Conservation (phyloP, 2,329 filamentous ascomycete genomes). For the Ascochyta clinopodiicola region DNA sequence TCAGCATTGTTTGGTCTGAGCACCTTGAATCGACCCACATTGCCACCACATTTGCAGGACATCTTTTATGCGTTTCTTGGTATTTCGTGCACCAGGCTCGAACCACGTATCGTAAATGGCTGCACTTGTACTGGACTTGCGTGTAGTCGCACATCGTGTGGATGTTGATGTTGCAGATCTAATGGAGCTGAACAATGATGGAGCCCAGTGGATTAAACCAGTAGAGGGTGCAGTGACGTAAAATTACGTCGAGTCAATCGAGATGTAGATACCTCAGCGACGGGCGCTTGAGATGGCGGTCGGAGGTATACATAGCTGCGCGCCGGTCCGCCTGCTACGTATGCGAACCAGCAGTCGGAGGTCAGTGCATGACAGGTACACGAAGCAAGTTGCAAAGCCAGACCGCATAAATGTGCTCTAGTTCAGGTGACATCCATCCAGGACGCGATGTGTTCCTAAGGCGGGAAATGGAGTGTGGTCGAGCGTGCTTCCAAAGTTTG, state of each 20-base stretch:
- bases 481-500: slow-evolving; percentile 31
- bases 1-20: slow-evolving; percentile 16
- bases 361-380: slow-evolving; percentile 35
- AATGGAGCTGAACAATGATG: background rate
- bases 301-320: slow-evolving; percentile 25
- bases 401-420: slow-evolving; percentile 22
- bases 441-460: slow-evolving; percentile 27
- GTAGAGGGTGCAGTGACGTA: slow-evolving; percentile 2
- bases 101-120: slow-evolving; percentile 62
- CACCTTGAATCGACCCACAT: slow-evolving; percentile 44
- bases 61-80: slow-evolving; percentile 62
- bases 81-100: slow-evolving; percentile 63
- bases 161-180: slow-evolving; percentile 9
- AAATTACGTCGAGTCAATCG: slow-evolving; percentile 1
- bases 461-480: slow-evolving; percentile 28
- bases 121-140: slow-evolving; percentile 64
- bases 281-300: slow-evolving; percentile 14
- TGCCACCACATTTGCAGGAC: slow-evolving; percentile 62
- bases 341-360: slow-evolving; percentile 20
- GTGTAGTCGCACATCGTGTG: slow-evolving; percentile 64
- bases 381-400: slow-evolving; percentile 25
- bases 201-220: background rate
- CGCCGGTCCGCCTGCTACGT: slow-evolving; percentile 24
- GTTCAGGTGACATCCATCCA: slow-evolving; percentile 29
- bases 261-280: slow-evolving; percentile 10